Conservation (phyloP, 2,329 filamentous ascomycete genomes). For the Eurotiales sp. region DNA sequence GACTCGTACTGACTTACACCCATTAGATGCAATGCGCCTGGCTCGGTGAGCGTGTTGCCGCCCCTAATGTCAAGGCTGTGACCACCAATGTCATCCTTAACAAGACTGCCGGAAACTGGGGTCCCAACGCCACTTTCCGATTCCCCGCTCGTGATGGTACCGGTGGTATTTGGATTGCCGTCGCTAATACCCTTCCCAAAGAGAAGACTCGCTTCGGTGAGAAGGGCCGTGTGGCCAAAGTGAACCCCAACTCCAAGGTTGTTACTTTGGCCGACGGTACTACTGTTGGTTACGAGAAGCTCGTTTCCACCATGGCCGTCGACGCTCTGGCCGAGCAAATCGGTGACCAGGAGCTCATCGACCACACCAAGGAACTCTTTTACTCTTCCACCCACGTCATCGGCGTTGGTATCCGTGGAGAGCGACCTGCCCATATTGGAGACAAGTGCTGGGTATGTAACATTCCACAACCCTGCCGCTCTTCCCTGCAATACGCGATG, state of each 20-base stretch:
- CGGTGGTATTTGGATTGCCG: constrained; percentile 97
- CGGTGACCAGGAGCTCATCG: constrained; percentile 78
- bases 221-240: constrained; percentile 76
- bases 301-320: constrained; percentile 94
- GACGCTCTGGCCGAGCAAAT: constrained; percentile 84
- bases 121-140: constrained; percentile 95
- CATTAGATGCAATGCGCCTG: constrained; percentile 94
- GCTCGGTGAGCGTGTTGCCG: constrained; percentile 97
- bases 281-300: constrained; percentile 84
- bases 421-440: constrained; percentile 89
- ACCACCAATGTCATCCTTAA: constrained; percentile 92
- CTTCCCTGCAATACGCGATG: too few relatives aligned
- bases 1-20: not conserved
- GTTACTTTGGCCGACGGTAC: constrained; percentile 81
- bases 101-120: constrained; percentile 97
- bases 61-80: constrained; percentile 89
- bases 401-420: constrained; percentile 88
- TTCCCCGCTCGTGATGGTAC: constrained; percentile 96
- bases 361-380: constrained; percentile 84
- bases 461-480: not conserved
- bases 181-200: constrained; percentile 86
- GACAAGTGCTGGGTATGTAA: constrained; percentile 92
- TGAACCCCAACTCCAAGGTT: constrained; percentile 79
- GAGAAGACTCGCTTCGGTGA: constrained; percentile 90
- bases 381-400: constrained; percentile 98